A percentile compares a stretch with the other conserved stretches of the same genome.
Conservation (phyloP, 371 early-diverging fungal genomes). For the Syncephalastrum sp. region DNA sequence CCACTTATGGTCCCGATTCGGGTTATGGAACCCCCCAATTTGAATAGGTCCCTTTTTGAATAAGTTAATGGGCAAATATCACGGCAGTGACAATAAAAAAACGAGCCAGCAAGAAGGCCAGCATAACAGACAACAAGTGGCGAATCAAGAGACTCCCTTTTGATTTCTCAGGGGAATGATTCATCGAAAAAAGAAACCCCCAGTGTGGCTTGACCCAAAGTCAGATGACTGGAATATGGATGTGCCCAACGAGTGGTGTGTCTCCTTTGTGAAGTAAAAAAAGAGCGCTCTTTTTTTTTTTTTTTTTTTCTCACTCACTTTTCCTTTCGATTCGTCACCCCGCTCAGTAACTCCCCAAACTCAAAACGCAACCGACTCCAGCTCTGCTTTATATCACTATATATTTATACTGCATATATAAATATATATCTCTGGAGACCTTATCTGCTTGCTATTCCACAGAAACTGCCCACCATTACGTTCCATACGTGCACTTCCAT, state of each 20-base stretch:
- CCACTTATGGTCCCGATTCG: too few species aligned
- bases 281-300: background rate
- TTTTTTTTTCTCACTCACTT: background rate
- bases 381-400: background rate
- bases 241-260: too few species aligned
- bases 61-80: too few species aligned
- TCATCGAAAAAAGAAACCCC: slow-evolving; percentile 3
- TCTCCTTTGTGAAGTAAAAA: slow-evolving; percentile 2
- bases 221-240: too few species aligned
- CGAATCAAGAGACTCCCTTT: background rate
- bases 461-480: slow-evolving; percentile 6
- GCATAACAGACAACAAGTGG: slow-evolving; percentile 1
- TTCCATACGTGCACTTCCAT: slow-evolving; percentile 9
- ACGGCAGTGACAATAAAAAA: too few species aligned
- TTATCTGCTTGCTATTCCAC: background rate
- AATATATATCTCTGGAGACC: too few species aligned
- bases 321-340: background rate
- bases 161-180: background rate
- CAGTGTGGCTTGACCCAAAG: too few species aligned
- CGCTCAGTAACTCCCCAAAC: background rate
- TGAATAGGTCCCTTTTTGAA: too few species aligned
- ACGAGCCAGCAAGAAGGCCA: background rate
- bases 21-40: too few species aligned
- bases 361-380: too few species aligned
- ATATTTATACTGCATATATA: background rate